phyloP scores from a whole-genome alignment of 169 alveolate species.

The Plasmodium coatneyi region DNA sequence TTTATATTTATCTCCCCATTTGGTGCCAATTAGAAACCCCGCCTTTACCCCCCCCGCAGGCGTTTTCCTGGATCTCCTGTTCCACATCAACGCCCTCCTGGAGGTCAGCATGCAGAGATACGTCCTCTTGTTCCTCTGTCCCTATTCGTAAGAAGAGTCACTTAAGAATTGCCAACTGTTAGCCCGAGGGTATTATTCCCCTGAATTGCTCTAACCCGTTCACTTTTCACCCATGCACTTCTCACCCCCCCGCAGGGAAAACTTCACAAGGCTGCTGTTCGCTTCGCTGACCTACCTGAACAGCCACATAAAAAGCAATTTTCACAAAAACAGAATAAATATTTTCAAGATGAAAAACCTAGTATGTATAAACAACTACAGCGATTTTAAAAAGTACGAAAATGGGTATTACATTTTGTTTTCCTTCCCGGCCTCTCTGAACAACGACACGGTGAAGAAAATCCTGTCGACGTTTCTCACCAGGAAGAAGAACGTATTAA shows the following conservation, averaged over 20 bases:
- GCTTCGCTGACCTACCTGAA: slow-evolving; percentile 66
- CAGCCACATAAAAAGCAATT: slow-evolving; percentile 40
- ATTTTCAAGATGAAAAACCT: slow-evolving; percentile 50
- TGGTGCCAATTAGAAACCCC: background rate
- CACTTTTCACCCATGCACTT: background rate
- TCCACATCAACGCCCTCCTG: slow-evolving; percentile 52
- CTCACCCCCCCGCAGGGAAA: slow-evolving; percentile 8
- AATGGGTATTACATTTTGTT: slow-evolving; percentile 55
- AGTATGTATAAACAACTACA: slow-evolving; percentile 34
- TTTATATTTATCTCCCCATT: background rate
- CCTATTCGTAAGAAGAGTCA: slow-evolving; percentile 33
- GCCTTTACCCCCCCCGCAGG: background rate
- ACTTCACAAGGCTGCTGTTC: slow-evolving; percentile 33
- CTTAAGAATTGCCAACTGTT: background rate
- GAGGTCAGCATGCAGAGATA: slow-evolving; percentile 63
- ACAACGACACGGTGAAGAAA: slow-evolving; percentile 35
- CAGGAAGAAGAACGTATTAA: slow-evolving; percentile 21
- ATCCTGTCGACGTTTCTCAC: slow-evolving; percentile 49
- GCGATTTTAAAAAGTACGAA: slow-evolving; percentile 69
- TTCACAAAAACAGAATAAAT: slow-evolving; percentile 66
- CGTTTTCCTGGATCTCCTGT: slow-evolving; percentile 61
- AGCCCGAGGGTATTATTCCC: background rate
- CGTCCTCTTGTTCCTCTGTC: slow-evolving; percentile 48
- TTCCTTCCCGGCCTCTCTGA: slow-evolving; percentile 55
- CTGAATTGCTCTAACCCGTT: background rate